Base-by-base conservation (phyloP, 345 rosid genomes). In the Sisymbrium altissimum region DNA sequence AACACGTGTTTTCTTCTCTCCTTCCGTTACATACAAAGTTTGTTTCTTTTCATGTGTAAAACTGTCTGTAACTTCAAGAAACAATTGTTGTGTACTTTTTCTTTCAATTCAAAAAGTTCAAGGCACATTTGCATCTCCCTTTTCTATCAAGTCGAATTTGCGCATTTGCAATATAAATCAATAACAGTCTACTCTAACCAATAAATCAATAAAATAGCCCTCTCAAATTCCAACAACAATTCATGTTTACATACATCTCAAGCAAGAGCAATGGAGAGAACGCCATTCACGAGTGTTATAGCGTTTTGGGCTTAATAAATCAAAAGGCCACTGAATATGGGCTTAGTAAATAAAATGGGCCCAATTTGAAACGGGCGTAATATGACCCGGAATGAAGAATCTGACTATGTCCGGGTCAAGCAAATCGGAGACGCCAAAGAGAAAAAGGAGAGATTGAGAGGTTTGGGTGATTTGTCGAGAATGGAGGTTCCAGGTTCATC, bases 401-500 rank as follows among this genome's bases (percentile, higher is more conserved):
- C 58, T 43, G 41, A 35, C 17, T 12, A 13, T 21, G 6, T 52
- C 46, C 69, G 49, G 74, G 57, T 59, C 69, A 68, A 39, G 29
- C 62, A 68, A 58, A 58, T 50, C 54, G 36, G 50, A 41, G 58
- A 32, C 73, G 56, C 39, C 0, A 67, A 48, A 74, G 25, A 21
- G 61, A 29, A 58, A 74, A 45, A 9, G 35, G 52, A 32, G 0
- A n/a, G 18, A 40, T 59, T 5, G 7, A 5, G 66, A 36, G 64
- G 66, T 53, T 76, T 44, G 65, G 40, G 35, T 44, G 33, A 12
- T n/a, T n/a, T n/a, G n/a, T n/a, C n/a, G 44, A 67, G 4, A 62
- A 95, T 92, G 99, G 97, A 89, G 71, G 88, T 84, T 36, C 77
- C 67, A 57, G 97, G 98, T 76, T 90, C 98, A 33, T 90, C 99